These are phyloP conservation scores for Tuber umbilicatum DNA, from an alignment of 495 filamentous ascomycete genomes.

Conservation along the genomic window DNA sequence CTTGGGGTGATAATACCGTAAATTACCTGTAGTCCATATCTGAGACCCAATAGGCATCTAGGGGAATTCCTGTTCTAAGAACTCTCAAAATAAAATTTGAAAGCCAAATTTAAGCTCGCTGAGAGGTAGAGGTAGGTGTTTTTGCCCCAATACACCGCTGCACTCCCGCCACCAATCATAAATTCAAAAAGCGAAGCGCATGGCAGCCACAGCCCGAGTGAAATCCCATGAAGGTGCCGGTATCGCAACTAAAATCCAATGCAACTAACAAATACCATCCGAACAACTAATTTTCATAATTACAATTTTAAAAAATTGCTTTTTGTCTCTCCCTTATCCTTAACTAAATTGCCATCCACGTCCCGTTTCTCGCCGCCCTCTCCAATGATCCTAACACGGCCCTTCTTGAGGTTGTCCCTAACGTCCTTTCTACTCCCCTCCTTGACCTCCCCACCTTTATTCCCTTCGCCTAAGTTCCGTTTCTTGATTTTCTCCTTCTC, in stretches of 20 bases:
- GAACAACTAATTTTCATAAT: neutral
- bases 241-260: neutral
- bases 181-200: neutral
- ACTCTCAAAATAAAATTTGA: neutral
- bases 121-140: neutral
- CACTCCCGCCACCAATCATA: neutral
- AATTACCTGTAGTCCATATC: neutral
- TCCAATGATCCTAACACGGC: constrained; percentile 85
- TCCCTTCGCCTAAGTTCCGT: constrained; percentile 34
- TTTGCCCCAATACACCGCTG: neutral
- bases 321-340: constrained; percentile 35
- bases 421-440: constrained; percentile 59
- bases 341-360: constrained; percentile 69
- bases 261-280: neutral
- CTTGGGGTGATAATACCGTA: neutral
- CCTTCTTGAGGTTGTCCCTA: constrained; percentile 73
- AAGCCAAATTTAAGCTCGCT: neutral
- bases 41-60: neutral
- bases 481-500: constrained; percentile 42
- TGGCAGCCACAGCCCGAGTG: neutral
- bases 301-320: constrained; percentile 41
- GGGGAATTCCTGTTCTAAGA: neutral
- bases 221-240: neutral
- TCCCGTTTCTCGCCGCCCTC: constrained; percentile 79
- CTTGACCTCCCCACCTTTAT: constrained; percentile 69